A percentile compares a stretch with the other conserved stretches of the same genome.
phyloP scores from a whole-genome alignment of 2,329 filamentous ascomycete species.

The Scortechinia acanthostroma region DNA sequence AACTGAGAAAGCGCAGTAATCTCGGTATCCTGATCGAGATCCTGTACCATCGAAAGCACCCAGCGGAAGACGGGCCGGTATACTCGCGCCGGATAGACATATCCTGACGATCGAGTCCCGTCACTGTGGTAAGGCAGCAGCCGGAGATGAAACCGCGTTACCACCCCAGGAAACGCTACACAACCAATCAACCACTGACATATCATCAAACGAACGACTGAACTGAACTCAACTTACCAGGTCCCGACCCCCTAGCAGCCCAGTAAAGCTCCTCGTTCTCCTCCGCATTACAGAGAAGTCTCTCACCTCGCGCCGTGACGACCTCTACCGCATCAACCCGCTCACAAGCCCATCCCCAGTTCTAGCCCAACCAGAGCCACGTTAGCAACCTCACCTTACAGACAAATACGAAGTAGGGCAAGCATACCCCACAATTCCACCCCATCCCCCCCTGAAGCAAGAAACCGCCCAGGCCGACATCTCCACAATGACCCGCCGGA shows the following conservation, averaged over 20 bases:
- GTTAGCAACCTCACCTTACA: conserved; percentile 1
- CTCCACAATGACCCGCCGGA: neutral
- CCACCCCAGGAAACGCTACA: neutral
- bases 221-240: neutral
- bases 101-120: neutral
- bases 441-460: neutral
- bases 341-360: neutral
- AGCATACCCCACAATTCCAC: neutral
- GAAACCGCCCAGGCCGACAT: neutral
- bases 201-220: neutral
- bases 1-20: conserved; percentile 25
- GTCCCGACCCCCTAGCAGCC: neutral
- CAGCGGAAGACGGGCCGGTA: neutral
- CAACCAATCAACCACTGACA: neutral
- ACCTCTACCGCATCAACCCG: neutral
- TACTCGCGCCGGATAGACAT: neutral
- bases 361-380: neutral
- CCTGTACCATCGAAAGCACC: conserved; percentile 10
- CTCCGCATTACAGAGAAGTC: neutral
- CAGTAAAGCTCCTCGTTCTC: neutral
- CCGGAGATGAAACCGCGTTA: neutral
- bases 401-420: too few species aligned
- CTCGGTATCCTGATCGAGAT: conserved; percentile 26
- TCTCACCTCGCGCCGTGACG: neutral
- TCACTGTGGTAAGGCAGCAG: neutral